phyloP scores from a whole-genome alignment of 2,329 filamentous ascomycete species.

The Colletotrichum simmondsii region DNA sequence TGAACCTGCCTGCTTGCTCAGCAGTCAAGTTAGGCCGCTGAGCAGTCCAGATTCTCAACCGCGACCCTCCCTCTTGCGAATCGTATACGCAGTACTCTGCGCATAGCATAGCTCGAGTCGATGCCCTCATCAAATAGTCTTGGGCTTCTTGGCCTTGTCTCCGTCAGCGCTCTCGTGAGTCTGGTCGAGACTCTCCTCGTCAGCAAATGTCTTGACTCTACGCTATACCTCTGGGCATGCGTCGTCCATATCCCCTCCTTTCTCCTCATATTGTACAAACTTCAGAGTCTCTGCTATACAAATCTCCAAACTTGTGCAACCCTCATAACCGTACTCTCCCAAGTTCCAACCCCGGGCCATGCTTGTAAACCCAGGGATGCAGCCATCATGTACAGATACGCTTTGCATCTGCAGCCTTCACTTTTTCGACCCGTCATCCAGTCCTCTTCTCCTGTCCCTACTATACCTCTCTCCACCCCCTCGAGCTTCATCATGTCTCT shows the following conservation, averaged over 20 bases:
- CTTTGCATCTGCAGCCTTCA: slow-evolving; percentile 25
- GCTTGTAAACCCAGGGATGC: background rate
- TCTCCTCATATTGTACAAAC: background rate
- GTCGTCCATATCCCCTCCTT: background rate
- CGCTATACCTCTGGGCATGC: slow-evolving; percentile 21
- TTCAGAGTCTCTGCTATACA: background rate
- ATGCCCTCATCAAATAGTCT: background rate
- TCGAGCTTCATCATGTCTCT: background rate
- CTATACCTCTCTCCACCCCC: background rate
- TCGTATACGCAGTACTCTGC: slow-evolving; percentile 7
- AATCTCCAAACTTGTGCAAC: background rate
- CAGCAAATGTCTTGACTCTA: slow-evolving; percentile 15
- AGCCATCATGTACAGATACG: slow-evolving; percentile 16
- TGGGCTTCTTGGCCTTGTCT: slow-evolving; percentile 9
- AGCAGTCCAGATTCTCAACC: background rate
- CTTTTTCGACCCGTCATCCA: slow-evolving; percentile 11
- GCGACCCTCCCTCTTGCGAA: background rate
- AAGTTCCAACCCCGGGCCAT: background rate
- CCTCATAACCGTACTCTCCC: background rate
- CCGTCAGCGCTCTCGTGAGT: background rate
- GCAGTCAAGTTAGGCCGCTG: no score
- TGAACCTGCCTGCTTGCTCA: background rate
- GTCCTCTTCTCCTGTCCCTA: background rate
- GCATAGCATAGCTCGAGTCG: background rate
- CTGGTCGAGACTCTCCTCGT: background rate